Percentiles rank a stretch among this genome's conserved stretches.
phyloP scores from a whole-genome alignment of 805 yeast species.

The Wickerhamiella galacta region DNA sequence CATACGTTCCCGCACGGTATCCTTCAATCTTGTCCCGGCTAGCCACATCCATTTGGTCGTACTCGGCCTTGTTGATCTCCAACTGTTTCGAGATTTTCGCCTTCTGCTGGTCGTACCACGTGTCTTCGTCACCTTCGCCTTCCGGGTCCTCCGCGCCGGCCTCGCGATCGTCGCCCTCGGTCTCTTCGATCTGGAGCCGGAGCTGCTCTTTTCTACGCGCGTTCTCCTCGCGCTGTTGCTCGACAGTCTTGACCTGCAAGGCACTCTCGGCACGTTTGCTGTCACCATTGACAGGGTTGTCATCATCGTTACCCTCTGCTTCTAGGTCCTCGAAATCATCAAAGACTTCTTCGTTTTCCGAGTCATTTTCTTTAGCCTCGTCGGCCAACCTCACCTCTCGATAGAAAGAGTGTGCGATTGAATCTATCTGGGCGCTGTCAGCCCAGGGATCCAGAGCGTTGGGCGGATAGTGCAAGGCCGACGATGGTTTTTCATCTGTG shows the following conservation, averaged over 20 bases:
- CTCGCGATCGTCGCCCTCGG: constrained; percentile 45
- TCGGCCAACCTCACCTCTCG: constrained; percentile 20
- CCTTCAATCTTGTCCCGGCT: constrained; percentile 79
- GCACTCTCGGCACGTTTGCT: constrained; percentile 16
- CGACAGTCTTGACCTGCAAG: constrained; percentile 30
- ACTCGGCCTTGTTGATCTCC: constrained; percentile 68
- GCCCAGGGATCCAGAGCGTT: constrained; percentile 12
- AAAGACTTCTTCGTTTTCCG: constrained; percentile 15
- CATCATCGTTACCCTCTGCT: constrained; percentile 20
- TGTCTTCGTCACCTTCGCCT: constrained; percentile 44
- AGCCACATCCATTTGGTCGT: constrained; percentile 52
- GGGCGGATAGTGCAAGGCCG: no score
- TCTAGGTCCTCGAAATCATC: constrained; percentile 23
- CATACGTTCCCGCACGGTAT: constrained; percentile 83
- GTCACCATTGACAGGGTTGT: constrained; percentile 17
- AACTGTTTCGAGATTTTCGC: constrained; percentile 92
- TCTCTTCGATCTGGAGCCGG: constrained; percentile 72
- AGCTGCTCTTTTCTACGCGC: constrained; percentile 82
- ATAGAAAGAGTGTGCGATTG: constrained; percentile 15
- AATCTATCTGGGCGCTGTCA: constrained; percentile 15
- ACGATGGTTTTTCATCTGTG: not conserved
- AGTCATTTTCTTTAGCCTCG: constrained; percentile 5
- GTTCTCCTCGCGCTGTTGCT: constrained; percentile 60
- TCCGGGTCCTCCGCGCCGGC: constrained; percentile 70
- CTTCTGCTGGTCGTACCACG: constrained; percentile 96